Evolutionary conservation across 164 flowering plant genomes (phyloP).

Genomic region (Echeveria elegans): DNA sequence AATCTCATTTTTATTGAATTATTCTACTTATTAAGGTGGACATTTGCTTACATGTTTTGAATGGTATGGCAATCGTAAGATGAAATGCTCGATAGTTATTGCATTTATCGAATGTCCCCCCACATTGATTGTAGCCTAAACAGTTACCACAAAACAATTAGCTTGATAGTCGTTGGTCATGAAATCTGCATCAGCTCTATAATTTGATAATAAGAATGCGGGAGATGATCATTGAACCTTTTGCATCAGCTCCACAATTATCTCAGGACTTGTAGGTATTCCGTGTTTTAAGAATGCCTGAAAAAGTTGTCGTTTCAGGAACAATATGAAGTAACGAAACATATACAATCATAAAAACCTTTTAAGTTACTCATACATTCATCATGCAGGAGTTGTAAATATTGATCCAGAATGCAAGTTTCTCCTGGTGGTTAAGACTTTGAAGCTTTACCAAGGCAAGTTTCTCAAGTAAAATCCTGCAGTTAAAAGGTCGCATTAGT

Average conservation of each 20-base stretch:
- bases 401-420: constrained; percentile 93
- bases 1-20: background rate
- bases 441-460: constrained; percentile 47
- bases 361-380: constrained; percentile 47
- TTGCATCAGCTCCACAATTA: constrained; percentile 62
- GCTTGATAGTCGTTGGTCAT: background rate
- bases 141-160: constrained; percentile 7
- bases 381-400: constrained; percentile 86
- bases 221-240: constrained; percentile 35
- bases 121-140: constrained; percentile 73
- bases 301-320: constrained; percentile 9
- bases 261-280: constrained; percentile 65
- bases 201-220: background rate
- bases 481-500: background rate
- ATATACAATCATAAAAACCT: no score
- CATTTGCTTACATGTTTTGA: constrained; percentile 57
- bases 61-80: constrained; percentile 75
- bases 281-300: constrained; percentile 85
- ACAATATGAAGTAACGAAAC: no score
- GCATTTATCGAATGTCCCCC: constrained; percentile 72
- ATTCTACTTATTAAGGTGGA: background rate
- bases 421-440: constrained; percentile 74
- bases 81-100: constrained; percentile 83
- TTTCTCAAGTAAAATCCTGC: constrained; percentile 64
- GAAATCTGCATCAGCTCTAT: background rate